Base-by-base conservation (phyloP, 352 stramenopile genomes). In the Plasmopara viticola region DNA sequence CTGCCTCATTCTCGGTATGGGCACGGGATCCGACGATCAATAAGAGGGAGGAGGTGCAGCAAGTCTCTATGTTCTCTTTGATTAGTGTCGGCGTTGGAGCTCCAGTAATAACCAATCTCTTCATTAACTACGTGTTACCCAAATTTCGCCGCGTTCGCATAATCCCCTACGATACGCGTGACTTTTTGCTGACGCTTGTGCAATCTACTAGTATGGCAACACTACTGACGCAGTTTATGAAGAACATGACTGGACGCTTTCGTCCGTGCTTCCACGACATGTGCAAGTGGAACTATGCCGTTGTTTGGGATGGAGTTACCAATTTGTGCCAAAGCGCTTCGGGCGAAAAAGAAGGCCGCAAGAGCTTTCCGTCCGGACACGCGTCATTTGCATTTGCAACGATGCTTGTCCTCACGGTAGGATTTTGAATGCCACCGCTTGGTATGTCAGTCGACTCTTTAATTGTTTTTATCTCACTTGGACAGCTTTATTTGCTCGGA, bases 221-320 rank as follows among this genome's bases (percentile, higher is more conserved):
- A 34, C 38, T 89, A 28, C 54, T 89, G 28, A 92, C 82, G 15
- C 78, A 92, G 45, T 87, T 92, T 45, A 78, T 74, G 20, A 92
- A 92, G 65, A 86, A 84, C 65, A 74, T 85, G 62, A 84, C 75
- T 0, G 82, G 82, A 18, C 76, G 82, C 34, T 90, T 92, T 55
- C 79, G 82, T 29, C 82, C 82, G 37, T 85, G 73, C 62, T 92
- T 90, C 52, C 86, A 90, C 54, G 72, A 88, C 58, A 93, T 93
- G 79, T 93, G 82, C 60, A 68, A 78, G 37, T 93, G 82, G 82
- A 54, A 88, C 34, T 83, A 75, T 48, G 61, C 74, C 41, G 59
- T 74, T 17, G 63, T 75, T 4, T 93, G 82, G 82, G 79, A 93
- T 49, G 79, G 82, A 53, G 62, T 78, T 12, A 71, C 72, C 25